A percentile compares a stretch with the other conserved stretches of the same genome.
These are phyloP conservation scores for Galeopsis tetrahit DNA, from an alignment of 257 asterid species.

Conservation along the genomic window DNA sequence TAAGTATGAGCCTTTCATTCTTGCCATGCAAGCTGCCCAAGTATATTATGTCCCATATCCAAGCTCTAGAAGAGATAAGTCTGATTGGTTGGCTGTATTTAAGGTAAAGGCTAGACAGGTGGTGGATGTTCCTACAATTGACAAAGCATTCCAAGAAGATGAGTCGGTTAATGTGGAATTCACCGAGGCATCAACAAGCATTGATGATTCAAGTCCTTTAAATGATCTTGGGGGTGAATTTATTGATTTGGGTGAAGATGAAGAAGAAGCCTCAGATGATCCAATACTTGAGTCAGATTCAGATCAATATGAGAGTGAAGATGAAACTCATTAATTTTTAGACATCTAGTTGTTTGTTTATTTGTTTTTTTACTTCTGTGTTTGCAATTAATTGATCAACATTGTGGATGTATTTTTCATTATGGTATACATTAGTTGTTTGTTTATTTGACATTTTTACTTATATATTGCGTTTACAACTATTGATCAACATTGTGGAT, in stretches of 20 bases:
- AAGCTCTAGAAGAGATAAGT: background rate
- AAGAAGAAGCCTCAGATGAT: constrained; percentile 11
- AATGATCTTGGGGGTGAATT: constrained; percentile 3
- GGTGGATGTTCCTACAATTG: background rate
- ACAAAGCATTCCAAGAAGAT: constrained; percentile 14
- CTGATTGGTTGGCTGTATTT: background rate
- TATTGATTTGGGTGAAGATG: constrained; percentile 17
- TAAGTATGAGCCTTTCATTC: too few relatives aligned
- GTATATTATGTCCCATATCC: constrained; percentile 6
- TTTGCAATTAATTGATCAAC: too few relatives aligned
- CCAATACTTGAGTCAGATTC: background rate
- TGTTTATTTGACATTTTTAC: background rate
- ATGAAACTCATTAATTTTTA: background rate
- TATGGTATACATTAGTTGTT: too few relatives aligned
- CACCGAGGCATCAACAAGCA: background rate
- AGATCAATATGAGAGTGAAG: background rate
- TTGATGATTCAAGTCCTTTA: background rate
- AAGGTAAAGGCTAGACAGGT: constrained; percentile 5
- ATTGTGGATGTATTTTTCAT: too few relatives aligned
- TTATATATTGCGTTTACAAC: background rate
- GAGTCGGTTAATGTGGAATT: constrained; percentile 2
- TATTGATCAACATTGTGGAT: background rate
- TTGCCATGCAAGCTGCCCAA: background rate
- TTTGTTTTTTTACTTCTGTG: too few relatives aligned
- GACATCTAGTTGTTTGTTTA: background rate